Evolutionary conservation across 164 flowering plant species (phyloP), one percentile per base, ranked within the genome.

Genomic region (Stephania cephalantha): DNA sequence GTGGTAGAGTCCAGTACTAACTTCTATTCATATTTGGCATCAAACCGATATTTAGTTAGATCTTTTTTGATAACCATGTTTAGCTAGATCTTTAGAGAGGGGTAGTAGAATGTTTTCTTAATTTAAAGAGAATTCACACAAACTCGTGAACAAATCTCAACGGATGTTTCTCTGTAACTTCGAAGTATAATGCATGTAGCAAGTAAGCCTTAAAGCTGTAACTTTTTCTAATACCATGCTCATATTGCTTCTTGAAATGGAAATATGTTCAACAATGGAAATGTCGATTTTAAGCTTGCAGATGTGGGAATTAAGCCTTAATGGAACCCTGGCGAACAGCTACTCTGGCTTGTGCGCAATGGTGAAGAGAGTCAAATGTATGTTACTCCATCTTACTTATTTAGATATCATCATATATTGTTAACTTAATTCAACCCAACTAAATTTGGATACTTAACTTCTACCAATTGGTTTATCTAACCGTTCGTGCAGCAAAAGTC

Each of bases 281-380:
- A 4, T 50, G 55, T 7, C 11, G 15, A 10, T 11, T 15, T 15
- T 50, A 50, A 50, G 17, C 58, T 46, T 20, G 55, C 91, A 93
- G 97, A 84, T 89, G 86, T 94, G 98, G 98, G 83, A 89, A 79
- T 74, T 88, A 73, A 83, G 77, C 73, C 20, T 18, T 30, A 85
- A 89, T 69, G 93, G 97, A 45, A 83, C 89, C 44, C 87, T 94
- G 42, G 74, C 67, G 25, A 90, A 78, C 84, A 85, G 88, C 73
- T 88, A 94, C 79, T 90, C 93, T 55, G 95, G 98, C 73, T 87
- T 84, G 6, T 92, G 97, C 81, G 94, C 93, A 20, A 82, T 81
- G 11, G 69, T 88, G 71, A 74, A 84, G 35, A 76, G n/a, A 53
- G 81, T 70, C 12, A 69, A 87, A 87, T 93, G 97, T 90, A 71